Conservation (phyloP, 2,329 filamentous ascomycete species). For the Capronia coronata region DNA sequence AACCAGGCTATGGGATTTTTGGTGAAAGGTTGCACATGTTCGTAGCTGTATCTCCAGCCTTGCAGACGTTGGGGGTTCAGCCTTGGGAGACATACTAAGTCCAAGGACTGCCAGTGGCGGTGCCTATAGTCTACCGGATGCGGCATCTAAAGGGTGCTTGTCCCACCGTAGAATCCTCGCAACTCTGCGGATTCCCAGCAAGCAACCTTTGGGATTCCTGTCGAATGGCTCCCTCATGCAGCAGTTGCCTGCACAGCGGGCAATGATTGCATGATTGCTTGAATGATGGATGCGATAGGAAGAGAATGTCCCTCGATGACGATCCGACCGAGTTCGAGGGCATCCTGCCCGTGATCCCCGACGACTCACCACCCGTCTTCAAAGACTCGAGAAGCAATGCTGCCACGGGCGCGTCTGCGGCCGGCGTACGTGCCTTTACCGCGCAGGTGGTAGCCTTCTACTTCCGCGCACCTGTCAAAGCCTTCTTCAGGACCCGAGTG, state of each 20-base stretch:
- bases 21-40: no score
- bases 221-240: background rate
- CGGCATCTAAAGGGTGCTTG: no score
- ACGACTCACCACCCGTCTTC: constrained; percentile 27
- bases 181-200: background rate
- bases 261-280: constrained; percentile 2
- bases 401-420: constrained; percentile 71
- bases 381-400: constrained; percentile 52
- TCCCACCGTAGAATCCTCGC: no score
- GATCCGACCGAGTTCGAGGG: constrained; percentile 27
- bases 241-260: background rate
- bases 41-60: no score
- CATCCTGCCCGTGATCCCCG: constrained; percentile 20
- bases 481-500: constrained; percentile 83
- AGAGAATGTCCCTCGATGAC: constrained; percentile 26
- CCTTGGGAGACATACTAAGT: no score
- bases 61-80: no score
- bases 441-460: constrained; percentile 83
- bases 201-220: background rate
- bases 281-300: constrained; percentile 15
- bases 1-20: no score
- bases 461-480: constrained; percentile 83
- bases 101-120: no score
- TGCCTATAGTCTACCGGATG: no score
- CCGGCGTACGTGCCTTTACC: constrained; percentile 73